Percentiles rank a stretch among this genome's conserved stretches.
phyloP scores from a whole-genome alignment of 371 early-diverging fungal species.

The Mucor plumbeus region DNA sequence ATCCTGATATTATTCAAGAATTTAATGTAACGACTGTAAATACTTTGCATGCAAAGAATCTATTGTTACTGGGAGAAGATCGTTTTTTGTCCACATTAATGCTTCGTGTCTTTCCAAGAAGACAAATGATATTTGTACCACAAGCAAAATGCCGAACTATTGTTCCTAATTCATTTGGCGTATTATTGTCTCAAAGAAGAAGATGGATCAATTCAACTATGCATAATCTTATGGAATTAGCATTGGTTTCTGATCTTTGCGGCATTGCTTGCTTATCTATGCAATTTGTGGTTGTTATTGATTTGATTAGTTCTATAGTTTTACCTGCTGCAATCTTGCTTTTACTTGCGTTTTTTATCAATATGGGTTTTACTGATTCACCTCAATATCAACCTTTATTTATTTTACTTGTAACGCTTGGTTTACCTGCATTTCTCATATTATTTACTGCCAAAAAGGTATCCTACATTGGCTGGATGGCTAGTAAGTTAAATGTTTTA shows the following conservation, averaged over 20 bases:
- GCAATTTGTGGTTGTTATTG: conserved; percentile 88
- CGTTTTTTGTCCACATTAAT: conserved; percentile 94
- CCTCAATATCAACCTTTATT: conserved; percentile 69
- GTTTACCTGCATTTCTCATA: conserved; percentile 87
- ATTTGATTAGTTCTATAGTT: conserved; percentile 82
- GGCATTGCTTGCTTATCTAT: conserved; percentile 89
- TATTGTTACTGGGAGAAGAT: conserved; percentile 94
- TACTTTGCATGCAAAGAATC: conserved; percentile 94
- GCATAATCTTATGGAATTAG: conserved; percentile 84
- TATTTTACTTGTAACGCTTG: conserved; percentile 71
- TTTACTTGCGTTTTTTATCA: conserved; percentile 56
- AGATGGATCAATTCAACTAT: conserved; percentile 93
- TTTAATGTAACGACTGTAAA: conserved; percentile 89
- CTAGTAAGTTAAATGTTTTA: background rate
- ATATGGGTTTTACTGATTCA: conserved; percentile 46
- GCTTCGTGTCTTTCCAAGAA: conserved; percentile 89
- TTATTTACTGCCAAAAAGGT: conserved; percentile 87
- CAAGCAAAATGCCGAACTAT: conserved; percentile 84
- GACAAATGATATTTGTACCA: conserved; percentile 92
- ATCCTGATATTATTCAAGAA: conserved; percentile 87
- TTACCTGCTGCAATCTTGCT: conserved; percentile 82
- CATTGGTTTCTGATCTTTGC: conserved; percentile 81
- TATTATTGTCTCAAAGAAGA: conserved; percentile 83
- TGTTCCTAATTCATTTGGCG: conserved; percentile 80
- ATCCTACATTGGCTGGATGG: conserved; percentile 95